Evolutionary conservation across 176 grass and related monocot genomes (phyloP).

Genomic region (Eremochloa ophiuroides): DNA sequence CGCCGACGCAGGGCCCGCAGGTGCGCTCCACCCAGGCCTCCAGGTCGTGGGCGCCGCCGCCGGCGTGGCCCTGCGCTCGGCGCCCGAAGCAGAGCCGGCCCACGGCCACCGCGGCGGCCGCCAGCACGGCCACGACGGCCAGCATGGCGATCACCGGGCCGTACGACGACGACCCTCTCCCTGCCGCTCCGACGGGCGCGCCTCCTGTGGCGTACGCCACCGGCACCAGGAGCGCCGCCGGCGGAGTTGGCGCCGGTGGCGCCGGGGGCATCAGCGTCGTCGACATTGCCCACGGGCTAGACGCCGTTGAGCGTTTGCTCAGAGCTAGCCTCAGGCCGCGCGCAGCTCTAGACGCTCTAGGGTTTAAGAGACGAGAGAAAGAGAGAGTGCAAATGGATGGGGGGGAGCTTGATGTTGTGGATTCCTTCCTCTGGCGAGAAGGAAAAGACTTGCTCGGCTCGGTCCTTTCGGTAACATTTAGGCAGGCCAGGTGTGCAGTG

Average conservation of each 20-base stretch:
- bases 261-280: not conserved
- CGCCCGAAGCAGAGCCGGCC: constrained; percentile 62
- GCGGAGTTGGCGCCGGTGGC: constrained; percentile 19
- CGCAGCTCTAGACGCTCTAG: not conserved
- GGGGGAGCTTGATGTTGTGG: not conserved
- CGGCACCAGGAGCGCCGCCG: constrained; percentile 29
- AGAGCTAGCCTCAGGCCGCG: too few relatives aligned
- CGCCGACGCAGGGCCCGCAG: constrained; percentile 57
- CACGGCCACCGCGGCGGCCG: constrained; percentile 44
- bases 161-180: constrained; percentile 37
- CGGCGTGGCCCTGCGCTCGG: constrained; percentile 26
- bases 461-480: not conserved
- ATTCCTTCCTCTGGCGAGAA: not conserved
- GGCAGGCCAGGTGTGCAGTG: not conserved
- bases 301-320: too few relatives aligned
- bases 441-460: not conserved
- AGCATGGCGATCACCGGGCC: constrained; percentile 72
- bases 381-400: not conserved
- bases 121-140: constrained; percentile 51
- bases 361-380: not conserved
- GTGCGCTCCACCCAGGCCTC: constrained; percentile 67
- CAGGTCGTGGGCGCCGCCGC: constrained; percentile 36
- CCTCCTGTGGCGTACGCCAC: constrained; percentile 9
- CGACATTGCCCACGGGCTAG: constrained; percentile 31
- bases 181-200: not conserved